These are phyloP conservation scores for Lithohypha guttulata DNA, from an alignment of 2,329 filamentous ascomycete genomes.

Conservation along the genomic window DNA sequence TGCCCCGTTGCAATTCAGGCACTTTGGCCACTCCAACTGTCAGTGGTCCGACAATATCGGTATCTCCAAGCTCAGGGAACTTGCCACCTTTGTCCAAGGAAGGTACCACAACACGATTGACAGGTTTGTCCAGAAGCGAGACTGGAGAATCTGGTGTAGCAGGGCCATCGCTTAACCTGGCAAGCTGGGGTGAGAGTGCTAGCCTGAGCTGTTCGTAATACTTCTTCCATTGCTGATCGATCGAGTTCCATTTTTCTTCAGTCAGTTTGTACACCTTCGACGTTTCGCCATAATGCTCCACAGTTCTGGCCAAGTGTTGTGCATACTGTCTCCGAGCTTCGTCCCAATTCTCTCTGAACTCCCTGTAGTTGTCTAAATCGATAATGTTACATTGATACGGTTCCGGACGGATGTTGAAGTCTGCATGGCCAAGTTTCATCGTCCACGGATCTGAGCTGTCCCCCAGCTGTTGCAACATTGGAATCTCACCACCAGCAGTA, in stretches of 20 bases:
- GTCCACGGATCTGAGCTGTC: conserved; percentile 68
- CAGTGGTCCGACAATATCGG: conserved; percentile 93
- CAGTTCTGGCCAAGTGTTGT: conserved; percentile 75
- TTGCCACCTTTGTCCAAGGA: conserved; percentile 51
- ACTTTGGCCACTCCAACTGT: conserved; percentile 31
- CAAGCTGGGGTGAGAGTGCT: conserved; percentile 34
- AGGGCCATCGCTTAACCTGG: conserved; percentile 27
- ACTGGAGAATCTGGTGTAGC: conserved; percentile 16
- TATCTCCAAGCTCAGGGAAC: conserved; percentile 77
- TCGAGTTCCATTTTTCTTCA: conserved; percentile 77
- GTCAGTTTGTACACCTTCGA: conserved; percentile 81
- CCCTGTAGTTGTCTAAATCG: conserved; percentile 49
- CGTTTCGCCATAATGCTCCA: conserved; percentile 81
- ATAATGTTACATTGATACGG: conserved; percentile 61
- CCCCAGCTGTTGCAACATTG: conserved; percentile 52
- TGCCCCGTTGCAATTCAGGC: conserved; percentile 26
- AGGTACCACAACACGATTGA: conserved; percentile 46
- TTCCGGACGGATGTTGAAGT: conserved; percentile 76
- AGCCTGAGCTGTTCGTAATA: conserved; percentile 56
- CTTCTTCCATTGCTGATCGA: conserved; percentile 62
- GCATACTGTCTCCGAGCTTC: conserved; percentile 74
- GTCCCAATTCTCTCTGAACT: conserved; percentile 71
- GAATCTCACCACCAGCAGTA: conserved; percentile 45
- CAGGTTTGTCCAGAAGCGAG: conserved; percentile 20
- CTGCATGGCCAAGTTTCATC: conserved; percentile 75